These are phyloP conservation scores for Pseudogymnoascus sp. DNA, from an alignment of 2,329 filamentous ascomycete species.

Conservation along the genomic window DNA sequence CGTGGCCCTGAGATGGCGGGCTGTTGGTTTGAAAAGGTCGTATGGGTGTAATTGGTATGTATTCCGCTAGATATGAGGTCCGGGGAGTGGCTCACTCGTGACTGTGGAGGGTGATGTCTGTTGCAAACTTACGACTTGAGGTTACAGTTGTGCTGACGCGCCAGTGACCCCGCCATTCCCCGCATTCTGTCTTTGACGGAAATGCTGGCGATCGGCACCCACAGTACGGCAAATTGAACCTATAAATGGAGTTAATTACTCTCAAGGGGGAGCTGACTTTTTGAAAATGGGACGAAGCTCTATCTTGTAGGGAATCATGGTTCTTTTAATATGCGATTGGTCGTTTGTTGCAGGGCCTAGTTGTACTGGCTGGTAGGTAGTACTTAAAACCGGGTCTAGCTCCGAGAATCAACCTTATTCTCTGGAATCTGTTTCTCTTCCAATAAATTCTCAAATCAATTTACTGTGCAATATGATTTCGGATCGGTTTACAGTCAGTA, in stretches of 20 bases:
- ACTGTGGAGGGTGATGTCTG: background rate
- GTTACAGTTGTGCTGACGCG: background rate
- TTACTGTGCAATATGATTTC: background rate
- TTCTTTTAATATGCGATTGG: background rate
- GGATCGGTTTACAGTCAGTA: background rate
- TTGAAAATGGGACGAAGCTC: background rate
- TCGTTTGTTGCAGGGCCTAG: too few species aligned
- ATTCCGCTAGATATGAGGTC: background rate
- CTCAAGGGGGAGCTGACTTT: background rate
- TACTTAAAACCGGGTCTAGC: background rate
- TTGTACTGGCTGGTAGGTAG: background rate
- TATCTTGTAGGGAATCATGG: background rate
- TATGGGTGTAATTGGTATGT: background rate
- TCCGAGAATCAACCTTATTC: background rate
- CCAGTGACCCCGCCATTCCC: constrained; percentile 2
- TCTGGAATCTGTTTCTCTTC: background rate
- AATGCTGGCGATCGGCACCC: background rate
- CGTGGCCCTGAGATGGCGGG: background rate
- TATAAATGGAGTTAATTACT: background rate
- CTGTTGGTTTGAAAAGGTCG: background rate
- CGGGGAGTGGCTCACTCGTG: background rate
- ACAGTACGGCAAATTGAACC: background rate
- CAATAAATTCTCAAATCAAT: background rate
- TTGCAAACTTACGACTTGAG: background rate
- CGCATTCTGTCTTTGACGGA: background rate